Percentiles rank a stretch among this genome's conserved stretches.
Conservation (phyloP, 2,329 filamentous ascomycete species). For the Seiridium unicorne region DNA sequence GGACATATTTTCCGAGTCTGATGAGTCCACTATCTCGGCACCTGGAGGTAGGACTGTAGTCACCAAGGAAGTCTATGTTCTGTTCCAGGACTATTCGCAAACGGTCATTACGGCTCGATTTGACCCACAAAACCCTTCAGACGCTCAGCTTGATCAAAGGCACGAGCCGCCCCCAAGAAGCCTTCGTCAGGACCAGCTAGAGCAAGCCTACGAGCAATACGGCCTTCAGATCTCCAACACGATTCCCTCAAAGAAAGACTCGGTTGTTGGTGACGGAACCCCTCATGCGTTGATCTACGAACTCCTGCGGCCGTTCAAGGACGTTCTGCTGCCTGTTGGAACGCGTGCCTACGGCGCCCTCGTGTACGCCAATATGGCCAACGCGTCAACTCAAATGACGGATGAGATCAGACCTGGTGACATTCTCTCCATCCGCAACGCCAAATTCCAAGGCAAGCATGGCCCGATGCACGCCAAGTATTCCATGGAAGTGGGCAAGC, state of each 20-base stretch:
- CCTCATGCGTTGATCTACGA: slow-evolving; percentile 76
- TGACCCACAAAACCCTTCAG: slow-evolving; percentile 69
- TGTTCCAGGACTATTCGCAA: slow-evolving; percentile 96
- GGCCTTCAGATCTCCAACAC: slow-evolving; percentile 75
- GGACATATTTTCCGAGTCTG: slow-evolving; percentile 79
- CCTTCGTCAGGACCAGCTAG: slow-evolving; percentile 89
- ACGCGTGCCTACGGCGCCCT: slow-evolving; percentile 85
- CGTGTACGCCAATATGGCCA: slow-evolving; percentile 93
- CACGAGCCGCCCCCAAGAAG: slow-evolving; percentile 81
- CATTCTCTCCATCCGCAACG: slow-evolving; percentile 88
- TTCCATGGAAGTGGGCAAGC: slow-evolving; percentile 79
- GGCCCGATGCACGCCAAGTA: slow-evolving; percentile 97
- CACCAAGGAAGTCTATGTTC: slow-evolving; percentile 79
- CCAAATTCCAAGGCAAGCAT: slow-evolving; percentile 91
- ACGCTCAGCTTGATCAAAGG: slow-evolving; percentile 77
- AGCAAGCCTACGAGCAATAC: slow-evolving; percentile 78
- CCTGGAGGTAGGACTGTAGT: slow-evolving; percentile 69
- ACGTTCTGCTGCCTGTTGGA: slow-evolving; percentile 81
- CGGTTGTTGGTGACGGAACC: slow-evolving; percentile 79
- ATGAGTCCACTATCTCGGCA: slow-evolving; percentile 70
- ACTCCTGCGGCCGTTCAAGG: slow-evolving; percentile 69
- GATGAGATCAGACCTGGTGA: slow-evolving; percentile 94
- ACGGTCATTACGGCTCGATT: slow-evolving; percentile 82
- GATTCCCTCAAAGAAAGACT: slow-evolving; percentile 71
- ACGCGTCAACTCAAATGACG: slow-evolving; percentile 83